Base-by-base conservation (phyloP, 768 basidiomycete species). In the Dioszegia aurantiaca region DNA sequence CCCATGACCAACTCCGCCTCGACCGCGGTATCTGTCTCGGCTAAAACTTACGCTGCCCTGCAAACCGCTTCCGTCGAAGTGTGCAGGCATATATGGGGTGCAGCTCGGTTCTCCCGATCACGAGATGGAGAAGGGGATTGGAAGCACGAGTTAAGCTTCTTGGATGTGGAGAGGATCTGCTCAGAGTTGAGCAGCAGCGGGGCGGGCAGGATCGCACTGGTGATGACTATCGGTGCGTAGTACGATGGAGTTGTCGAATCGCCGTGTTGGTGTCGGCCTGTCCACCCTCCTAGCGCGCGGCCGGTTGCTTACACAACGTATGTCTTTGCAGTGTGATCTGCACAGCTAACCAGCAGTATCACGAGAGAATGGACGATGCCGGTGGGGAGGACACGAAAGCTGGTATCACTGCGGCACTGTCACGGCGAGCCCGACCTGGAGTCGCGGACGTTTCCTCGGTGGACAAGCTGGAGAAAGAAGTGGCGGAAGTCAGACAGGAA, bases 151-250 rank as follows among this genome's bases (percentile, higher is more conserved):
- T 11, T 60, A 36, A 47, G 43, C 43, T 55, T 55, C 31, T 17
- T 40, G 16, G 59, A 60, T 26, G 45, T 55, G 8, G 42, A 42
- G 39, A 46, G 59, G 44, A 46, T 59, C 39, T 59, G 58, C 24
- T 17, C 27, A 14, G 12, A 47, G 16, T 14, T 47, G 46, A 19
- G 23, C 26, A 16, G 27, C 12, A 17, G 26, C 23, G 11, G 9
- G 26, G 21, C 12, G 46, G 46, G 30, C 3, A 3, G 14, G 46
- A 11, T 4, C n/a, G 27, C 16, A 16, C 16, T 8, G 27, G 17
- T 47, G 5, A 23, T 44, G 43, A n/a, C n/a, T n/a, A n/a, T n/a
- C n/a, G n/a, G n/a, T n/a, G n/a, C n/a, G n/a, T n/a, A n/a, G n/a
- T n/a, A n/a, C n/a, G n/a, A n/a, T n/a, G n/a, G n/a, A n/a, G n/a